Evolutionary conservation across 768 basidiomycete species (phyloP), one percentile per base, ranked within the genome.

Genomic region (Trametes maxima): DNA sequence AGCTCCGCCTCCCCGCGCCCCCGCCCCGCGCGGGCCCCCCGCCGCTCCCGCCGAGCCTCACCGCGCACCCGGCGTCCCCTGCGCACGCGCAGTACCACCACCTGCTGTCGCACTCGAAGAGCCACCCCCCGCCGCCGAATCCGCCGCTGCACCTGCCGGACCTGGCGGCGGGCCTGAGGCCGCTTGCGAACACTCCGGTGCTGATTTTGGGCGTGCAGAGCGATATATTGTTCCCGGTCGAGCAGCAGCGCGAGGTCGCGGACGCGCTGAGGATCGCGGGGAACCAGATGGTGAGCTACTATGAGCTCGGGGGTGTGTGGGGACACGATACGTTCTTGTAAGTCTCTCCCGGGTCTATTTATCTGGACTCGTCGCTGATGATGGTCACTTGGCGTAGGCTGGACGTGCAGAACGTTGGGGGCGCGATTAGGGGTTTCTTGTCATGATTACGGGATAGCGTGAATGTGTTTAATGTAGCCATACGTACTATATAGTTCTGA

Each of bases 251-350:
- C 40, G 97, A 99, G 76, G 79, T 96, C 8, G 94, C 88, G 5
- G 94, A 97, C 72, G 96, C 95, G 22, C 76, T 99, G 63, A 84
- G 93, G 62, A 84, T 94, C 83, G 86, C 89, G 1, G 97, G 97
- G 0, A 98, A 98, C 73, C 75, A 85, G 16, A 78, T 82, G 59
- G 97, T 99, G 25, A 90, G 92, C 61, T 98, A 98, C 74, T 99
- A 96, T 72, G 97, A 98, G 75, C 82, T 98, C 2, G 96, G 96
- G 25, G 95, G 96, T 10, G 95, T 98, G n/a, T 98, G 95, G 95
- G 97, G 97, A 1, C 96, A 99, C 70, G 96, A 99, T 75, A 98
- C 95, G 21, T 98, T 98, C 78, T 78, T 98, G 86, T 90, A 69
- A 82, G 89, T 84, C 1, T 28, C 21, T 16, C 8, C 53, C 61